These are phyloP conservation scores for Calycina herbarum DNA, from an alignment of 2,329 filamentous ascomycete species.

Conservation along the genomic window DNA sequence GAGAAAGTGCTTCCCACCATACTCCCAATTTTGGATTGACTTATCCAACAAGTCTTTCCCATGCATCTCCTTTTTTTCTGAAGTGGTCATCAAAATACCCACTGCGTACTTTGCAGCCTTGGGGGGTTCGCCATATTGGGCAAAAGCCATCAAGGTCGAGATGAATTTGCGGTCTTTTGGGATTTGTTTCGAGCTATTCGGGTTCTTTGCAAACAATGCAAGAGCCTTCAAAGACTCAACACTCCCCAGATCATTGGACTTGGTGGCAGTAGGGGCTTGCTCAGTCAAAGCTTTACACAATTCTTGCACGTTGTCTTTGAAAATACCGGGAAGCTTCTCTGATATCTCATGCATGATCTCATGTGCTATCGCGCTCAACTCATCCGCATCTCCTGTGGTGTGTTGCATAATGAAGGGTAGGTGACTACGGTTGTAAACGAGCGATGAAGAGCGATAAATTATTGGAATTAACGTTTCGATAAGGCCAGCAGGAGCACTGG, in stretches of 20 bases:
- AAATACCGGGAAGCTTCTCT: slow-evolving; percentile 80
- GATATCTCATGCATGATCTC: slow-evolving; percentile 92
- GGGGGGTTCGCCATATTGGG: slow-evolving; percentile 76
- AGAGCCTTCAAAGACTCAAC: slow-evolving; percentile 93
- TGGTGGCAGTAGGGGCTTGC: slow-evolving; percentile 70
- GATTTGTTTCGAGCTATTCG: slow-evolving; percentile 69
- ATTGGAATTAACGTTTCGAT: slow-evolving; percentile 80
- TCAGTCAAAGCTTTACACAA: slow-evolving; percentile 84
- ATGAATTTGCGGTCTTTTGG: slow-evolving; percentile 78
- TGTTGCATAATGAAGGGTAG: slow-evolving; percentile 86
- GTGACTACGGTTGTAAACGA: slow-evolving; percentile 94
- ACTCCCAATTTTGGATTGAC: slow-evolving; percentile 71
- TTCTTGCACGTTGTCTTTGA: slow-evolving; percentile 89
- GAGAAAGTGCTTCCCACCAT: slow-evolving; percentile 72
- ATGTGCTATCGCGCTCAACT: slow-evolving; percentile 76
- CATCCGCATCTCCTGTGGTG: slow-evolving; percentile 79
- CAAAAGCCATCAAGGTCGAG: slow-evolving; percentile 79
- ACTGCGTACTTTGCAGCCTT: slow-evolving; percentile 91
- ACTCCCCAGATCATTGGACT: slow-evolving; percentile 68
- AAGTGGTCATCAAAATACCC: slow-evolving; percentile 74
- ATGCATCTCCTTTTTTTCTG: slow-evolving; percentile 78
- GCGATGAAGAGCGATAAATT: slow-evolving; percentile 77
- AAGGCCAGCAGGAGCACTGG: slow-evolving; percentile 57
- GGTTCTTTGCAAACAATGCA: slow-evolving; percentile 84
- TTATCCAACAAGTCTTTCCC: slow-evolving; percentile 80